Conservation (phyloP, 768 basidiomycete species). For the Suillus subluteus region DNA sequence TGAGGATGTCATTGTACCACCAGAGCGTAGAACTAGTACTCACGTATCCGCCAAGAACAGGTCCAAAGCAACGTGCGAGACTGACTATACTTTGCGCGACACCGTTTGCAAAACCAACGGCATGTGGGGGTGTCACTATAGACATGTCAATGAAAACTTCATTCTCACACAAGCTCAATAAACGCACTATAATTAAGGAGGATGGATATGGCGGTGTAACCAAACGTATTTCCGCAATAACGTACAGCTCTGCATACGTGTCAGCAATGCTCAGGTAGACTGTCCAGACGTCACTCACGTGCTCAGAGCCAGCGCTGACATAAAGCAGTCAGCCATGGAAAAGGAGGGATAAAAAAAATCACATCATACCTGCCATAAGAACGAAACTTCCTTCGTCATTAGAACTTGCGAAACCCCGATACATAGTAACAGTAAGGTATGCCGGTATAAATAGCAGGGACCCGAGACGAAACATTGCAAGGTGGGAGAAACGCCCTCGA, state of each 20-base stretch:
- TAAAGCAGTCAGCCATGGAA: constrained; percentile 7
- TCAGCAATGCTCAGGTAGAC: not conserved
- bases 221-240: constrained; percentile 87
- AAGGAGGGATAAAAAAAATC: constrained; percentile 14
- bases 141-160: constrained; percentile 7
- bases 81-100: constrained; percentile 96
- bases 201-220: constrained; percentile 89
- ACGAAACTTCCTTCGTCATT: constrained; percentile 72
- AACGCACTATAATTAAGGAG: constrained; percentile 82
- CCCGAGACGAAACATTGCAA: constrained; percentile 90
- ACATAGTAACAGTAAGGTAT: constrained; percentile 79
- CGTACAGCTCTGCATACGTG: constrained; percentile 68
- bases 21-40: constrained; percentile 11
- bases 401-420: constrained; percentile 71
- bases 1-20: constrained; percentile 9
- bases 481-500: constrained; percentile 78
- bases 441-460: constrained; percentile 87
- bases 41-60: constrained; percentile 83
- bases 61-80: constrained; percentile 88
- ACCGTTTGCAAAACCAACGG: constrained; percentile 92
- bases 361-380: constrained; percentile 75
- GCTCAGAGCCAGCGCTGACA: constrained; percentile 70
- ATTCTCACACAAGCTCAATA: constrained; percentile 7
- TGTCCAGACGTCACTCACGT: constrained; percentile 56
- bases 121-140: constrained; percentile 86